Evolutionary conservation across 768 basidiomycete species (phyloP), one percentile per base, ranked within the genome.

Genomic region (Cyathus striatus): DNA sequence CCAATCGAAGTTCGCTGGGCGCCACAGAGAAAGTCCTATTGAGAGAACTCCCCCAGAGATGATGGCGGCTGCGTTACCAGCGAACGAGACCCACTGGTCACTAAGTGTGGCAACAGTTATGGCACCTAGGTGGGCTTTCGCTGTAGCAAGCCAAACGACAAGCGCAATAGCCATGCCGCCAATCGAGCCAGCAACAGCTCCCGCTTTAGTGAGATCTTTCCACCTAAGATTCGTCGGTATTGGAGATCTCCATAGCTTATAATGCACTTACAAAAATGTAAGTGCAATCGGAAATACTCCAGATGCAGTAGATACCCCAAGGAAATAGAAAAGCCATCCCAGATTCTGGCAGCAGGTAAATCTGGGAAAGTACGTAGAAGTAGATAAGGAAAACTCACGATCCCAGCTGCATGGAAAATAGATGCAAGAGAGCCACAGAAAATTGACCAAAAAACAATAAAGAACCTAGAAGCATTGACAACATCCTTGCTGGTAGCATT

Each of bases 1-100:
- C 50, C 53, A 60, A 30, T 58, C 53, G 38, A 57, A 58, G 35
- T 59, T 52, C 27, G 52, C 59, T 10, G 57, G 59, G 18, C 51
- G 46, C 49, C 49, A 53, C 14, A 57, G 46, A 14, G 57, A 55
- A 5, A 58, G 40, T 2, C 48, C 51, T 16, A 54, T 45, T 0
- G 57, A 54, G 9, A 59, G 35, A 9, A 58, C 38, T 16, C 54
- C 57, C 3, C 59, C 57, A 9, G 53, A 53, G 4, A 53, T 41
- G 26, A 58, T 53, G 10, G 55, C 54, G 9, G 54, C 51, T n/a
- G 52, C 43, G 38, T 57, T 57, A 7, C 57, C 57, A 4, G 59
- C 59, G 26, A 57, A 55, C 13, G 52, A 55, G 13, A 52, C 54
- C 50, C 52, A 55, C 37, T 53, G 50, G 40, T 53, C 40, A 25